Percentiles rank a stretch among this genome's conserved stretches.
Evolutionary conservation across 2,329 filamentous ascomycete genomes (phyloP).

Genomic region (Neopestalotiopsis sp.): DNA sequence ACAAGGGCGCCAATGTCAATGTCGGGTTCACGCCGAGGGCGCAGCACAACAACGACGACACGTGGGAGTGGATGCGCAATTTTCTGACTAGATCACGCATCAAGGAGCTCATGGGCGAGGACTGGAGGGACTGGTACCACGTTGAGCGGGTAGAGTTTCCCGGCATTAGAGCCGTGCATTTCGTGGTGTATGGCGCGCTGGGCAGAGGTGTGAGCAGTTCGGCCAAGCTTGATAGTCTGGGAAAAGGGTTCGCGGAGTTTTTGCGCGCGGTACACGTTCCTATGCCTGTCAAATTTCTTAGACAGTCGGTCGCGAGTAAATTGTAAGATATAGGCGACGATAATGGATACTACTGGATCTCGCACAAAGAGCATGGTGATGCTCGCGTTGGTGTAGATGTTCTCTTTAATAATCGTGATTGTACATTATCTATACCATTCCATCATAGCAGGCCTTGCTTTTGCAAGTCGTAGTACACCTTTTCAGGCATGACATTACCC

Average conservation of each 20-base stretch:
- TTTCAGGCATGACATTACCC: slow-evolving; percentile 98
- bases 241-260: slow-evolving; percentile 51
- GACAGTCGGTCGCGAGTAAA: background rate
- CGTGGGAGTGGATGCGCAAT: slow-evolving; percentile 45
- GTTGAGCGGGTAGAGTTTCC: slow-evolving; percentile 55
- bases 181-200: slow-evolving; percentile 53
- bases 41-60: slow-evolving; percentile 42
- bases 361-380: too few relatives aligned
- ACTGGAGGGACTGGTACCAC: slow-evolving; percentile 46
- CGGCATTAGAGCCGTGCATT: slow-evolving; percentile 52
- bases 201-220: slow-evolving; percentile 54
- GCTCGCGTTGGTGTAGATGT: background rate
- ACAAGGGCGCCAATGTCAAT: slow-evolving; percentile 34
- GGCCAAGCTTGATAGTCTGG: slow-evolving; percentile 52
- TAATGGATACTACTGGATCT: background rate
- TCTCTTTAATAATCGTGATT: background rate
- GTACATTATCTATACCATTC: background rate
- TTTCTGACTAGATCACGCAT: slow-evolving; percentile 42
- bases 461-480: slow-evolving; percentile 94
- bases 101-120: slow-evolving; percentile 45
- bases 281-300: slow-evolving; percentile 24
- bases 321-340: background rate
- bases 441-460: slow-evolving; percentile 83
- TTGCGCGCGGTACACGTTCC: slow-evolving; percentile 28
- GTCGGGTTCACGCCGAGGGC: slow-evolving; percentile 44